A percentile compares a stretch with the other conserved stretches of the same genome.
Evolutionary conservation across 495 filamentous ascomycete species (phyloP).

Genomic region (Parathielavia hyrcaniae): DNA sequence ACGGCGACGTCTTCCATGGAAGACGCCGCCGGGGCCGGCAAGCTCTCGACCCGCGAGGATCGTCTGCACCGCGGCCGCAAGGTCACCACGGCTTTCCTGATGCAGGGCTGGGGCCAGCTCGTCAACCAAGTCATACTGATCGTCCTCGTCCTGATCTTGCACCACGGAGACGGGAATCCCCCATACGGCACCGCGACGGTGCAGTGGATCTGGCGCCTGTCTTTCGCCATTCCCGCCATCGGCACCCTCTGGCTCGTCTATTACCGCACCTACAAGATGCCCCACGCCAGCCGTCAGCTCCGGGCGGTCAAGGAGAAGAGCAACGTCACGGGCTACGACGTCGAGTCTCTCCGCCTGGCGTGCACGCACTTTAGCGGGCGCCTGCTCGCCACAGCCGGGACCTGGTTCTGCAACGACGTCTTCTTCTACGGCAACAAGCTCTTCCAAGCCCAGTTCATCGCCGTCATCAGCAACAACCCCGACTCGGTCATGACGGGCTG

Average conservation of each 20-base stretch:
- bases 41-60: conserved; percentile 80
- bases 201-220: conserved; percentile 81
- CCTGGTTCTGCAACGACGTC: conserved; percentile 88
- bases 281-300: conserved; percentile 62
- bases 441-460: conserved; percentile 82
- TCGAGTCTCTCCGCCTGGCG: conserved; percentile 66
- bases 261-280: conserved; percentile 88
- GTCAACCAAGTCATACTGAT: conserved; percentile 84
- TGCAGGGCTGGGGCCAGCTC: conserved; percentile 96
- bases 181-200: conserved; percentile 65
- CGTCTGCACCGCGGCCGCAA: conserved; percentile 89
- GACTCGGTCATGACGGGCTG: conserved; percentile 69
- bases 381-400: conserved; percentile 72
- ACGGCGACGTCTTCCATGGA: conserved; percentile 95
- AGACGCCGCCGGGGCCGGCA: conserved; percentile 75
- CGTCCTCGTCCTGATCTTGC: conserved; percentile 71
- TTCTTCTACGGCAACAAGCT: conserved; percentile 99
- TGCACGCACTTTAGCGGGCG: conserved; percentile 75
- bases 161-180: conserved; percentile 62
- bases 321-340: conserved; percentile 80
- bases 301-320: conserved; percentile 71
- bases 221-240: conserved; percentile 76
- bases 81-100: conserved; percentile 86
- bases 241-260: conserved; percentile 90
- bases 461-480: conserved; percentile 54